Percentiles rank a stretch among this genome's conserved stretches.
These are phyloP conservation scores for Pythium rishiriense DNA, from an alignment of 352 stramenopile genomes.

Conservation along the genomic window DNA sequence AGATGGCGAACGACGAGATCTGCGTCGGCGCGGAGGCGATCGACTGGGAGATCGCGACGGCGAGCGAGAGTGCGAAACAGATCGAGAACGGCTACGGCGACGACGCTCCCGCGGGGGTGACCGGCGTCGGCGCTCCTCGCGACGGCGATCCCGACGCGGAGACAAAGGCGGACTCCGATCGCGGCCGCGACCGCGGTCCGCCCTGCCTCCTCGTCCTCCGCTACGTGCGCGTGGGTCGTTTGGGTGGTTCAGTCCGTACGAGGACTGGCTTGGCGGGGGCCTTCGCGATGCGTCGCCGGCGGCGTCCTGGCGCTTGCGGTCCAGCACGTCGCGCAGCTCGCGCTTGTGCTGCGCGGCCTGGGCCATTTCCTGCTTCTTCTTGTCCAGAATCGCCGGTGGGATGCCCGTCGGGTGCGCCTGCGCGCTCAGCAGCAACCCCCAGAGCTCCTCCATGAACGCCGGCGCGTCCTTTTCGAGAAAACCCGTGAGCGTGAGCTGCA, in stretches of 20 bases:
- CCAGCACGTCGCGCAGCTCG: constrained; percentile 56
- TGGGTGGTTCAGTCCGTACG: constrained; percentile 20
- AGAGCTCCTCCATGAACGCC: constrained; percentile 89
- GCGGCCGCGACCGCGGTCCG: background rate
- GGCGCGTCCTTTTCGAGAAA: constrained; percentile 91
- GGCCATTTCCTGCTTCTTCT: constrained; percentile 91
- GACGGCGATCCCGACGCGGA: constrained; percentile 22
- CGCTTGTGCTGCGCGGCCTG: constrained; percentile 55
- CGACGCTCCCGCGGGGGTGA: constrained; percentile 2
- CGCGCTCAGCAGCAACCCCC: constrained; percentile 87
- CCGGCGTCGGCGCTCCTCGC: constrained; percentile 18
- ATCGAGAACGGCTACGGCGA: constrained; percentile 28
- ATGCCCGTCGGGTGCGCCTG: constrained; percentile 89
- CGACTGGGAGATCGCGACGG: constrained; percentile 14
- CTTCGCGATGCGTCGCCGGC: background rate
- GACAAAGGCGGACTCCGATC: background rate
- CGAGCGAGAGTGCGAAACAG: constrained; percentile 14
- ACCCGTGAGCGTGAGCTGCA: constrained; percentile 89
- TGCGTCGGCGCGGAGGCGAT: constrained; percentile 30
- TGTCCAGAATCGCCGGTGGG: constrained; percentile 79
- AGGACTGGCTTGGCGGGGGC: background rate
- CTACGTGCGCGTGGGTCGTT: background rate
- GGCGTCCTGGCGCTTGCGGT: constrained; percentile 45
- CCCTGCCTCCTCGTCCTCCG: background rate
- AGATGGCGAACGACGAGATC: constrained; percentile 26